These are phyloP conservation scores for Ogataea corticis DNA, from an alignment of 805 yeast genomes.

Conservation along the genomic window DNA sequence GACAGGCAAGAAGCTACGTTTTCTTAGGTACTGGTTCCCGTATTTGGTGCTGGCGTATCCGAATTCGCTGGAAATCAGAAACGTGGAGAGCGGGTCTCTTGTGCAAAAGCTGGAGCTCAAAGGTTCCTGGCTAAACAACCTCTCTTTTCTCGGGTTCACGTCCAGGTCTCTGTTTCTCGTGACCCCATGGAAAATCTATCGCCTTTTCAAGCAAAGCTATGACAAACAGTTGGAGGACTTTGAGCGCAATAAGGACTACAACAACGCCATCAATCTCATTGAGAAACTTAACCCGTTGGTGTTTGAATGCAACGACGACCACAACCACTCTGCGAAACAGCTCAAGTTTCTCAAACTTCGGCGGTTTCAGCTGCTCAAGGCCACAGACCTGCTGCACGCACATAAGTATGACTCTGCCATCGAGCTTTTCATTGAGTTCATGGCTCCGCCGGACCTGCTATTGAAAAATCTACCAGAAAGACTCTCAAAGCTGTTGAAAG, in stretches of 20 bases:
- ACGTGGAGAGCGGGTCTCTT: constrained; percentile 36
- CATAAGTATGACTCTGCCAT: constrained; percentile 39
- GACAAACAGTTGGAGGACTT: constrained; percentile 36
- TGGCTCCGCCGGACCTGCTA: constrained; percentile 61
- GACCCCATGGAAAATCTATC: constrained; percentile 29
- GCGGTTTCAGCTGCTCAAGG: constrained; percentile 44
- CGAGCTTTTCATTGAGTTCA: constrained; percentile 47
- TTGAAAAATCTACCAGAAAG: constrained; percentile 45
- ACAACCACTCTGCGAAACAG: constrained; percentile 28
- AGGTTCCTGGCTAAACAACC: constrained; percentile 2
- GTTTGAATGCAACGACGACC: constrained; percentile 14
- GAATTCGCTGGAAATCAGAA: constrained; percentile 38
- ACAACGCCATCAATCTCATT: constrained; percentile 47
- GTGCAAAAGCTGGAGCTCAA: constrained; percentile 32
- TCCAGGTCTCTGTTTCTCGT: constrained; percentile 32
- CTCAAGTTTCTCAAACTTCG: constrained; percentile 39
- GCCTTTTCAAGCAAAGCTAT: constrained; percentile 31
- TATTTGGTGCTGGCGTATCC: constrained; percentile 36
- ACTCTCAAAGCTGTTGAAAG: constrained; percentile 14
- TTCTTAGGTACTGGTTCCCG: constrained; percentile 40
- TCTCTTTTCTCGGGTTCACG: constrained; percentile 25
- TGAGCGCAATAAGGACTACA: constrained; percentile 31
- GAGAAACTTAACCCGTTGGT: constrained; percentile 32
- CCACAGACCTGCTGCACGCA: constrained; percentile 32
- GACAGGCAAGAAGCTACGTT: constrained; percentile 28